phyloP scores from a whole-genome alignment of 2,329 filamentous ascomycete species.

The Fusarium graminum region DNA sequence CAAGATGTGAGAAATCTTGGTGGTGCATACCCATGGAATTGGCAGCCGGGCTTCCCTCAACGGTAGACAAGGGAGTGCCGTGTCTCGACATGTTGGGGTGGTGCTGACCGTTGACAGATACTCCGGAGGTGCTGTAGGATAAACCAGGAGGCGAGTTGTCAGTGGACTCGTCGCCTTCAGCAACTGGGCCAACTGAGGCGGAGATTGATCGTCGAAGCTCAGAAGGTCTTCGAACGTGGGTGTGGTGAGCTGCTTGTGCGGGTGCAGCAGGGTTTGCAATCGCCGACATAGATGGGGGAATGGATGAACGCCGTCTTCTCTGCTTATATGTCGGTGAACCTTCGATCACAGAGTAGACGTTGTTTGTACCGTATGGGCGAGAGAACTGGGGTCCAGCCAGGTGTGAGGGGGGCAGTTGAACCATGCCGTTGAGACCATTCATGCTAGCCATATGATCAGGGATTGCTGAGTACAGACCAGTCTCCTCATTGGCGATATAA shows the following conservation, averaged over 20 bases:
- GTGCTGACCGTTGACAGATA: constrained; percentile 73
- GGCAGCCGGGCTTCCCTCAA: constrained; percentile 84
- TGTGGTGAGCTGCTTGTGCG: constrained; percentile 73
- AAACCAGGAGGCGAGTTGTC: constrained; percentile 84
- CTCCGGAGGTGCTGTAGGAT: constrained; percentile 77
- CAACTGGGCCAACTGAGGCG: constrained; percentile 83
- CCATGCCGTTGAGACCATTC: constrained; percentile 85
- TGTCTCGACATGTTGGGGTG: constrained; percentile 90
- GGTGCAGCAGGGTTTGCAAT: constrained; percentile 76
- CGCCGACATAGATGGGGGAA: constrained; percentile 80
- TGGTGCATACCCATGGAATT: constrained; percentile 78
- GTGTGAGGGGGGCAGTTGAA: constrained; percentile 89
- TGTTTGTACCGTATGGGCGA: constrained; percentile 77
- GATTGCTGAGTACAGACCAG: constrained; percentile 93
- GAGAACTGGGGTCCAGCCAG: constrained; percentile 84
- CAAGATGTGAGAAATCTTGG: constrained; percentile 76
- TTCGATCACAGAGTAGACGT: constrained; percentile 95
- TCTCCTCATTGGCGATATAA: constrained; percentile 98
- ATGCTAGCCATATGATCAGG: constrained; percentile 83
- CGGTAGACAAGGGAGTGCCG: constrained; percentile 86
- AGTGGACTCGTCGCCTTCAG: constrained; percentile 82
- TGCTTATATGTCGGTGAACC: constrained; percentile 99
- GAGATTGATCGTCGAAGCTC: constrained; percentile 94
- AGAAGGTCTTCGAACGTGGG: constrained; percentile 85
- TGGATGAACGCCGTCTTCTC: constrained; percentile 90